Conservation (phyloP, 352 stramenopile genomes). For the Elongisporangium undulatum region DNA sequence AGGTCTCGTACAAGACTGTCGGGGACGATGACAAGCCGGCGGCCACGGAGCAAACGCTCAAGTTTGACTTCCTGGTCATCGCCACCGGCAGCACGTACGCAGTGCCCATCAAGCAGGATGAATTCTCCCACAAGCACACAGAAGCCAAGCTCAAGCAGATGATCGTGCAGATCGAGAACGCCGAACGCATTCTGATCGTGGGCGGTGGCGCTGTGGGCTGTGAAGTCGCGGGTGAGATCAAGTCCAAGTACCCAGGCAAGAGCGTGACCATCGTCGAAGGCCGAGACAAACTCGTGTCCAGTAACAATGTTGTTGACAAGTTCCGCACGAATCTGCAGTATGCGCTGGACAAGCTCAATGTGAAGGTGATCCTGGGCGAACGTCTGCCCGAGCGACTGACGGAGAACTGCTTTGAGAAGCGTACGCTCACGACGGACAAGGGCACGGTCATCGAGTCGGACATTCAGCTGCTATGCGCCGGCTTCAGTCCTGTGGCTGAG, state of each 20-base stretch:
- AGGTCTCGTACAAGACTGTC: conserved; percentile 34
- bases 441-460: conserved; percentile 26
- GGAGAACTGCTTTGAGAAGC: conserved; percentile 23
- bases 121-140: conserved; percentile 12
- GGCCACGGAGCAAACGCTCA: conserved; percentile 8
- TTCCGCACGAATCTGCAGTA: conserved; percentile 31
- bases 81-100: conserved; percentile 43
- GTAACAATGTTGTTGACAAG: conserved; percentile 37
- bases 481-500: conserved; percentile 15
- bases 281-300: conserved; percentile 18
- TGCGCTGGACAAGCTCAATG: conserved; percentile 27
- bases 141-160: conserved; percentile 26
- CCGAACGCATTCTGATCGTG: conserved; percentile 45
- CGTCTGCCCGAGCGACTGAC: conserved; percentile 32
- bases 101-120: conserved; percentile 32
- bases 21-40: conserved; percentile 20
- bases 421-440: conserved; percentile 24
- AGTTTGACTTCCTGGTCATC: conserved; percentile 43
- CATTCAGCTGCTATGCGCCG: conserved; percentile 18
- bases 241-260: conserved; percentile 36
- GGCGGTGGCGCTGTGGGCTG: conserved; percentile 49
- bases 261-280: conserved; percentile 48
- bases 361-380: conserved; percentile 56
- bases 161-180: conserved; percentile 24
- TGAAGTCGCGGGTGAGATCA: conserved; percentile 50